Evolutionary conservation across 345 rosid genomes (phyloP).

Genomic region (Salix viminalis): DNA sequence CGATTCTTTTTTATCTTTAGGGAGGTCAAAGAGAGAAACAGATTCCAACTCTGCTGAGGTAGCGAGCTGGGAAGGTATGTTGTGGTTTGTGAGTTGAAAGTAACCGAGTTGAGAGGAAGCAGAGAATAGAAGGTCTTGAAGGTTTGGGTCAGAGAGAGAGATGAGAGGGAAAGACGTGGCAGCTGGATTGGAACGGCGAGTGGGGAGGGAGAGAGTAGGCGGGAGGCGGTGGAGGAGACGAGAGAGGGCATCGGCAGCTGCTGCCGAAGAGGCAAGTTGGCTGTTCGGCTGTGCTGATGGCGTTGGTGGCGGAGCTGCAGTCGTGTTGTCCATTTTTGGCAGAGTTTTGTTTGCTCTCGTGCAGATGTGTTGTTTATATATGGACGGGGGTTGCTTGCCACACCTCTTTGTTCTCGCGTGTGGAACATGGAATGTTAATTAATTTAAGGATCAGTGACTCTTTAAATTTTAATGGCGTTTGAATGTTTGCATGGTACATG

Average conservation of each 20-base stretch:
- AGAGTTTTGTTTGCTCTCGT: slow-evolving; percentile 35
- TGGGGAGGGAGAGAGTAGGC: slow-evolving; percentile 62
- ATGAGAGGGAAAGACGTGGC: slow-evolving; percentile 34
- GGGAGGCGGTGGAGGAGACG: slow-evolving; percentile 71
- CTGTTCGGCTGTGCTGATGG: slow-evolving; percentile 47
- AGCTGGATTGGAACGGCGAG: slow-evolving; percentile 25
- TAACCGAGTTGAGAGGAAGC: slow-evolving; percentile 45
- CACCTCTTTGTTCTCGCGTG: not conserved
- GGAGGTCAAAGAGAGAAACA: slow-evolving; percentile 47
- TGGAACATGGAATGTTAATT: not conserved
- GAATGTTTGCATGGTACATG: not conserved
- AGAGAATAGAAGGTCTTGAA: slow-evolving; percentile 31
- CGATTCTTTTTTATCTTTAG: slow-evolving; percentile 33
- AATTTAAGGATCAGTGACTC: not conserved
- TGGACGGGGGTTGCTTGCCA: not conserved
- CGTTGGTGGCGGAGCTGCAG: slow-evolving; percentile 81
- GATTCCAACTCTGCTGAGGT: slow-evolving; percentile 55
- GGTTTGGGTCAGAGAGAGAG: slow-evolving; percentile 31
- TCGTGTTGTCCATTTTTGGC: slow-evolving; percentile 44
- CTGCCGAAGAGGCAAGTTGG: slow-evolving; percentile 32
- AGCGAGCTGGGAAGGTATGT: slow-evolving; percentile 47
- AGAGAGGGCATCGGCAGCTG: slow-evolving; percentile 55
- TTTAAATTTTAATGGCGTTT: too few relatives aligned
- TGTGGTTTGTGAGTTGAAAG: slow-evolving; percentile 48
- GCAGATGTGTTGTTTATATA: not conserved